Percentiles rank a stretch among this genome's conserved stretches.
These are phyloP conservation scores for Boletus rufocinnamomeus DNA, from an alignment of 768 basidiomycete genomes.

Conservation along the genomic window DNA sequence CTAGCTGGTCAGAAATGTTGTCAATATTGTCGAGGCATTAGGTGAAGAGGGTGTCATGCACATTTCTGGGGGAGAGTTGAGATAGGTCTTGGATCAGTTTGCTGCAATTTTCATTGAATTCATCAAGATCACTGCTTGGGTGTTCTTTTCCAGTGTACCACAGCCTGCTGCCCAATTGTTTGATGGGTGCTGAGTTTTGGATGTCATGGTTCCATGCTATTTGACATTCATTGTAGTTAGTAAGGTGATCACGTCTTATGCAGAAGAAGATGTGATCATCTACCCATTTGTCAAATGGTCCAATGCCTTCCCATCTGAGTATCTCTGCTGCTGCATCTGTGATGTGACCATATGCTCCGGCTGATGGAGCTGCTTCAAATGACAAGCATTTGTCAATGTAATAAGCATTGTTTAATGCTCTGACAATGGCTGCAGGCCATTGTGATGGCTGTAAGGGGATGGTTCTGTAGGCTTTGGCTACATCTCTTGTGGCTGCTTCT, in stretches of 20 bases:
- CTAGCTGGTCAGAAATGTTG: accelerated
- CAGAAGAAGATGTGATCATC: neutral
- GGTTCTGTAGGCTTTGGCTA: neutral
- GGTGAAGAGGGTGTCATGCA: neutral
- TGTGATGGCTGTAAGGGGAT: neutral
- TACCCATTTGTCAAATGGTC: neutral
- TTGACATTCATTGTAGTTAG: too few relatives aligned
- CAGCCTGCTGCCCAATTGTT: accelerated
- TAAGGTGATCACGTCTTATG: accelerated
- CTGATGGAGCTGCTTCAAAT: neutral
- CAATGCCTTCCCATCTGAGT: neutral
- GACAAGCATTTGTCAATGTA: neutral
- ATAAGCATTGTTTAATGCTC: too few relatives aligned
- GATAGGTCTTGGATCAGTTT: neutral
- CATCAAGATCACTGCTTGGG: accelerated
- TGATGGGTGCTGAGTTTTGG: neutral
- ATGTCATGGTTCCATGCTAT: too few relatives aligned
- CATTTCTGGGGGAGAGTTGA: too few relatives aligned
- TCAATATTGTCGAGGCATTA: constrained; percentile 7
- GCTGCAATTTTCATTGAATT: neutral
- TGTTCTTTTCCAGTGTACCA: neutral
- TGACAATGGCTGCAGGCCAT: neutral
- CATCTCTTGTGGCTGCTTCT: neutral
- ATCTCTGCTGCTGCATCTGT: neutral
- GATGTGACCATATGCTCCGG: accelerated